A percentile compares a stretch with the other conserved stretches of the same genome.
phyloP scores from a whole-genome alignment of 2,329 filamentous ascomycete species.

The Sporothrix brasiliensis region DNA sequence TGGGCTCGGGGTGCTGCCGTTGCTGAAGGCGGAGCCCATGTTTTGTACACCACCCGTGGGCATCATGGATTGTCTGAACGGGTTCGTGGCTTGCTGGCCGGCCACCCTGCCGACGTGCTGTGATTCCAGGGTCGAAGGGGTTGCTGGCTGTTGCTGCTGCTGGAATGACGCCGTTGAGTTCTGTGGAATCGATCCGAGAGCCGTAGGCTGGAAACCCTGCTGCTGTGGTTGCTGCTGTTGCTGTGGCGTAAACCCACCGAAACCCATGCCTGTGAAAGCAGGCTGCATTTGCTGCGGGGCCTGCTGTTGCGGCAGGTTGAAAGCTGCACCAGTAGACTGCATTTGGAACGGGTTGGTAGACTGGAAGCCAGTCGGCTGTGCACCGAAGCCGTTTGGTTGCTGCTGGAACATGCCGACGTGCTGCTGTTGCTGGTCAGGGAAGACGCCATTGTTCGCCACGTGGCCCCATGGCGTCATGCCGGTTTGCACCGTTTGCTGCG shows the following conservation, averaged over 20 bases:
- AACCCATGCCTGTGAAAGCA: constrained; percentile 71
- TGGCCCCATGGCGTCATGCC: constrained; percentile 47
- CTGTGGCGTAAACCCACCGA: constrained; percentile 76
- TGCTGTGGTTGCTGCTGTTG: constrained; percentile 49
- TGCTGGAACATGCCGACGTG: constrained; percentile 45
- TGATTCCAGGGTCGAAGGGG: background rate
- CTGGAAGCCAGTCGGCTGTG: constrained; percentile 48
- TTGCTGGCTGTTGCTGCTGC: constrained; percentile 43
- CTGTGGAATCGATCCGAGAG: constrained; percentile 61
- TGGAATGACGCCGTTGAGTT: constrained; percentile 57
- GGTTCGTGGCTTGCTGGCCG: constrained; percentile 74
- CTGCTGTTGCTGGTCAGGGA: constrained; percentile 43
- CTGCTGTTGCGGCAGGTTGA: constrained; percentile 43
- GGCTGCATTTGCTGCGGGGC: constrained; percentile 48
- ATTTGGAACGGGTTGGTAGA: constrained; percentile 49
- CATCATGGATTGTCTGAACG: constrained; percentile 91
- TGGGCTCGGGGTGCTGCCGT: constrained; percentile 10
- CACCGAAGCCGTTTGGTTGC: constrained; percentile 40
- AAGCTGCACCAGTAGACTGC: constrained; percentile 44
- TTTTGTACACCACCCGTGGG: constrained; percentile 55
- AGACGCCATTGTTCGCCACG: constrained; percentile 40
- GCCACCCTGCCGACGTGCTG: constrained; percentile 48
- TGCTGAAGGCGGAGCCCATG: constrained; percentile 44
- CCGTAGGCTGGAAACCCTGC: constrained; percentile 56
- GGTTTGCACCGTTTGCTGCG: constrained; percentile 37